Evolutionary conservation across 345 rosid genomes (phyloP).

Genomic region (Citrus unshiu): DNA sequence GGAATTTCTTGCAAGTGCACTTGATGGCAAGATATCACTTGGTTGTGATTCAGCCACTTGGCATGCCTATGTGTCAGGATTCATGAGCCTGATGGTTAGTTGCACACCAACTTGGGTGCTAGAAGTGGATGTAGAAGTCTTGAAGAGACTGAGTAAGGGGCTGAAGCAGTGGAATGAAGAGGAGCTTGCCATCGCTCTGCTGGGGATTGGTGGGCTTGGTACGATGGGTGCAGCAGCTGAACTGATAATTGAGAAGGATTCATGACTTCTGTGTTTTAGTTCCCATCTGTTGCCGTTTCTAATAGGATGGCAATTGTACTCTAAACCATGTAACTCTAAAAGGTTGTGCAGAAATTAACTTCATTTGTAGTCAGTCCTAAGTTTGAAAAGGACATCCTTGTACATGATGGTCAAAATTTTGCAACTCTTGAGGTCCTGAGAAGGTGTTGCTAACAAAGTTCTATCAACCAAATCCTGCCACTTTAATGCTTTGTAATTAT

Average conservation of each 20-base stretch:
- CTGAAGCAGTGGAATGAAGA: slow-evolving; percentile 73
- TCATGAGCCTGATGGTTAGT: slow-evolving; percentile 74
- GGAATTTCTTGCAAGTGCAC: slow-evolving; percentile 77
- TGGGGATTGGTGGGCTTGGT: slow-evolving; percentile 70
- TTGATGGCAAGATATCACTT: slow-evolving; percentile 83
- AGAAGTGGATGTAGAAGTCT: slow-evolving; percentile 71
- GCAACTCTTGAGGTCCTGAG: background rate
- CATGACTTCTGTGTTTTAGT: background rate
- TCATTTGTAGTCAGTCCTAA: slow-evolving; percentile 6
- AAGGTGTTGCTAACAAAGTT: background rate
- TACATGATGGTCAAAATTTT: background rate
- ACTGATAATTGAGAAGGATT: slow-evolving; percentile 44
- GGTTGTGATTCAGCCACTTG: slow-evolving; percentile 76
- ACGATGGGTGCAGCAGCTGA: slow-evolving; percentile 76
- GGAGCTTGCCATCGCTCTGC: slow-evolving; percentile 70
- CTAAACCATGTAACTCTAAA: background rate
- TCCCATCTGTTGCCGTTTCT: background rate
- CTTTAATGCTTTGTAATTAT: background rate
- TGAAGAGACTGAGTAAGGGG: slow-evolving; percentile 80
- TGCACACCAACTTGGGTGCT: slow-evolving; percentile 81
- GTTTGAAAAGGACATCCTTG: background rate
- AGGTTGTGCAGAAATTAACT: slow-evolving; percentile 1
- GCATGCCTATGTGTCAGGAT: slow-evolving; percentile 70
- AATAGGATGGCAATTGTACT: slow-evolving; percentile 4
- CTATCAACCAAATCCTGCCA: background rate